Evolutionary conservation across 192 early-diverging fungal genomes (phyloP), one percentile per base, ranked within the genome.

Genomic region (Backusella tuberculispora): DNA sequence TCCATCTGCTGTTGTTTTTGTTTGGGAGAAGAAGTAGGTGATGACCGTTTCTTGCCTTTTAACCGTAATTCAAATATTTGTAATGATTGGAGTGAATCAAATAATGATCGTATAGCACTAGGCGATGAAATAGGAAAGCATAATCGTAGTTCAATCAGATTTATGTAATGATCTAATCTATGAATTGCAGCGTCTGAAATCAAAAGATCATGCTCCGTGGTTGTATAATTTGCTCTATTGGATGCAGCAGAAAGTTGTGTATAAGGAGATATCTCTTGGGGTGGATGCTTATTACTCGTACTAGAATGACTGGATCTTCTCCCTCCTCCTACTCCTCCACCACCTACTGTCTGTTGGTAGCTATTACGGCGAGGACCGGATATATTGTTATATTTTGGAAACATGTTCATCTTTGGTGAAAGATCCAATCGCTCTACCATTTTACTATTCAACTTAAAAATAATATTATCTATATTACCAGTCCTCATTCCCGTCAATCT

Each of bases 331-430:
- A 34, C 17, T 47, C 47, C 34, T 1, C 12, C 70, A 34, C 29
- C 29, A 2, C 29, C 29, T 34, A 34, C 29, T 0, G 29, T 2
- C n/a, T 29, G 72, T 40, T 21, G 48, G 21, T 41, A 34, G 15
- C 44, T 44, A 19, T 45, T 44, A 19, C 21, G 74, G 45, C 43
- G 42, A 60, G 56, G 13, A n/a, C 26, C 34, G 60, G 26, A 24
- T 26, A 24, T 60, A 10, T 1, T 37, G 9, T 21, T 38, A 34
- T 76, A 44, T 17, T 70, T 76, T 63, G 74, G 70, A 50, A 76
- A 73, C 12, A 80, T 56, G 9, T 76, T 69, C 74, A 80, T 60
- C 73, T 76, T 80, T 6, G 78, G 74, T 6, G 74, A 76, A 3
- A 80, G 48, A 46, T 80, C 78, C 19, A 80, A n/a, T 26, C 63